Conservation (phyloP, 441 rosid genomes). For the Euphorbia corollata region DNA sequence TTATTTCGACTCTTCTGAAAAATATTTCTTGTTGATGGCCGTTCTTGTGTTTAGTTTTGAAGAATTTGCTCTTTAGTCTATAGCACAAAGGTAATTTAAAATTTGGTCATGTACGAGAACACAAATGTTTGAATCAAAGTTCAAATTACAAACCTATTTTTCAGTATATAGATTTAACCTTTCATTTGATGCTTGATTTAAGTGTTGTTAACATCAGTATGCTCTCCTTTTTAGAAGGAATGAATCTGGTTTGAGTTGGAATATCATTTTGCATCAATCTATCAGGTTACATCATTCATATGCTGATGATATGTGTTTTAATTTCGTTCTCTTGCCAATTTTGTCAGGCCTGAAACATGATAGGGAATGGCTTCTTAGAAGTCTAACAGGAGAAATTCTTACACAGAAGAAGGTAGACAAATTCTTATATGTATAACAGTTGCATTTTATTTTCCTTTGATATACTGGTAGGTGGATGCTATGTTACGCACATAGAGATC, state of each 20-base stretch:
- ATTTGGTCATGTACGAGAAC: neutral
- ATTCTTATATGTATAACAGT: neutral
- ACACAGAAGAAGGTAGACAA: slow-evolving; percentile 72
- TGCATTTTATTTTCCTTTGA: neutral
- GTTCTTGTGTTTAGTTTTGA: neutral
- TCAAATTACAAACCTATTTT: neutral
- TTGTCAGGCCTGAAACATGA: slow-evolving; percentile 69
- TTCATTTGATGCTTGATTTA: neutral
- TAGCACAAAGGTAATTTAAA: neutral
- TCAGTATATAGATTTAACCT: neutral
- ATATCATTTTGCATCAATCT: neutral
- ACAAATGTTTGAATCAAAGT: neutral
- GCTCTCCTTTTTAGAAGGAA: neutral
- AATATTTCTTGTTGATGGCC: neutral
- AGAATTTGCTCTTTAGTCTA: neutral
- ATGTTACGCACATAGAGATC: neutral
- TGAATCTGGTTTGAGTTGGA: neutral
- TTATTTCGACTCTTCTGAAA: neutral
- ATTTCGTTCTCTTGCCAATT: slow-evolving; percentile 18
- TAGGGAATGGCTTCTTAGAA: slow-evolving; percentile 80
- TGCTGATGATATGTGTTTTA: slow-evolving; percentile 2
- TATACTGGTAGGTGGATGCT: slow-evolving; percentile 6
- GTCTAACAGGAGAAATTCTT: slow-evolving; percentile 69
- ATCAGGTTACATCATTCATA: neutral
- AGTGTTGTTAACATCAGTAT: neutral